phyloP scores from a whole-genome alignment of 208 protist species.

The Acanthamoeba healyi region DNA sequence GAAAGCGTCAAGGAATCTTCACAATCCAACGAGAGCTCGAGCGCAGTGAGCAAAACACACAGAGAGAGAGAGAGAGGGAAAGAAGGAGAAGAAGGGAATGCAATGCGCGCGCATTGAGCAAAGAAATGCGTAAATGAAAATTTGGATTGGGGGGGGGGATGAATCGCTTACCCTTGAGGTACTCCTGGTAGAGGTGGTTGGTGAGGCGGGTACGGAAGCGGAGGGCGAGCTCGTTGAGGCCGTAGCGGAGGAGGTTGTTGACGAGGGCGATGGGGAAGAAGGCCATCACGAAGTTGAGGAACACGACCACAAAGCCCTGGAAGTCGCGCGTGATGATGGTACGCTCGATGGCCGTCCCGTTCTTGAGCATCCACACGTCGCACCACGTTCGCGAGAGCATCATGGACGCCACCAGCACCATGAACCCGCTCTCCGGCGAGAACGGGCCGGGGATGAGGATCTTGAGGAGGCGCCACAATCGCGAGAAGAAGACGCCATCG shows the following conservation, averaged over 20 bases:
- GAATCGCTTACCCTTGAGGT: conserved; percentile 79
- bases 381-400: conserved; percentile 83
- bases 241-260: conserved; percentile 85
- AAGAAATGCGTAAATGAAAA: background rate
- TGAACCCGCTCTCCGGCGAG: conserved; percentile 78
- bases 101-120: background rate
- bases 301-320: conserved; percentile 59
- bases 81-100: background rate
- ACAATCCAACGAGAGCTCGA: no score
- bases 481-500: conserved; percentile 73
- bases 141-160: background rate
- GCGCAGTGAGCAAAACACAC: no score
- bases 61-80: background rate
- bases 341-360: conserved; percentile 82
- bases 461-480: conserved; percentile 77
- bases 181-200: conserved; percentile 84
- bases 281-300: conserved; percentile 75
- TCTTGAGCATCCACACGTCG: conserved; percentile 84
- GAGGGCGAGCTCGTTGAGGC: conserved; percentile 84
- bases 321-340: conserved; percentile 82
- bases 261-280: conserved; percentile 84
- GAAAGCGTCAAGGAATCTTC: no score
- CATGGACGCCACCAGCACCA: conserved; percentile 77
- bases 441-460: conserved; percentile 83
- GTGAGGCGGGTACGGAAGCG: conserved; percentile 86